Base-by-base conservation (phyloP, 2,329 filamentous ascomycete genomes). In the Rosellinia necatrix region DNA sequence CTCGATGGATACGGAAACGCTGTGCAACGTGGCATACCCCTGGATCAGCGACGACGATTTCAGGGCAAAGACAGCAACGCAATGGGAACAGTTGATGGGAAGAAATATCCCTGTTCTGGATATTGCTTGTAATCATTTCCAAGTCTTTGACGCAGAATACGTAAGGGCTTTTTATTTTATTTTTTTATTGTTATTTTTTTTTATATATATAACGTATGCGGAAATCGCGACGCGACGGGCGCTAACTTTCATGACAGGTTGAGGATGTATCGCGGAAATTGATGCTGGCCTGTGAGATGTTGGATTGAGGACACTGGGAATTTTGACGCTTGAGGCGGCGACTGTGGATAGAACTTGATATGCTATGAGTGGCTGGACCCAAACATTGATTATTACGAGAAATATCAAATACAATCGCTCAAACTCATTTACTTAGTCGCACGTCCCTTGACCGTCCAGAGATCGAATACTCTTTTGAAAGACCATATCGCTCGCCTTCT, bases 41-140 rank as follows among this genome's bases (percentile, higher is more conserved):
- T 64, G 61, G 61, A 40, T 64, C 25, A 56, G 59, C 46, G 50
- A 58, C 17, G 49, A 50, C 7, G 9, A 22, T 4, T 52, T 60
- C 24, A 43, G 61, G 19, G 38, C 24, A 7, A 38, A 38, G 34
- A 44, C 44, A 4, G 52, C 53, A 15, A 8, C 30, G 22, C 40
- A 57, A 9, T 71, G 70, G 70, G 63, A 68, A 35, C 34, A 53
- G 3, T 25, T 70, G 6, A 27, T 68, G 4, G 66, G 64, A 9
- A 44, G 49, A 15, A 43, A 32, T 6, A 59, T 71, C 3, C 58
- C 61, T 0, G 62, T 67, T 25, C 19, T 70, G 32, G 64, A 68
- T 30, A 58, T 71, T 13, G 51, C 56, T 7, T 68, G 68, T n/a
- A 63, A 70, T 27, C 68, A 71, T 49, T 71, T 71, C 43, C 58